A percentile compares a stretch with the other conserved stretches of the same genome.
These are phyloP conservation scores for Tuber borchii DNA, from an alignment of 495 filamentous ascomycete species.

Conservation along the genomic window DNA sequence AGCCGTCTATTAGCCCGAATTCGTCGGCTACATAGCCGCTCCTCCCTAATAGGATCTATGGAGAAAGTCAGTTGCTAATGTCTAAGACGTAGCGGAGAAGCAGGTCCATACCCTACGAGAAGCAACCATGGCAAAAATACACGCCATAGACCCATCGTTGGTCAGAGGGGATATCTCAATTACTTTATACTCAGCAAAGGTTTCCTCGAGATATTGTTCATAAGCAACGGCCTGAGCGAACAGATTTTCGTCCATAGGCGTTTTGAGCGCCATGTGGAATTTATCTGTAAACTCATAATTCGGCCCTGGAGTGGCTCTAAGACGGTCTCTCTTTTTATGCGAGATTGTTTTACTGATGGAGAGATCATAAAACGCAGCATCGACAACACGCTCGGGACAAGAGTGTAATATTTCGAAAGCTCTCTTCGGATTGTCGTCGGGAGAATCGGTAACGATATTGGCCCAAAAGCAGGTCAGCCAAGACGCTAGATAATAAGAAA, in stretches of 20 bases:
- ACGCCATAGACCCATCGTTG: constrained; percentile 43
- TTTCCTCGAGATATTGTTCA: constrained; percentile 31
- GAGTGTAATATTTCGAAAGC: constrained; percentile 38
- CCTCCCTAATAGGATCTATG: constrained; percentile 32
- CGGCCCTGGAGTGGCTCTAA: constrained; percentile 39
- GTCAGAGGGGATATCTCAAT: constrained; percentile 37
- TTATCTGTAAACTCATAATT: constrained; percentile 43
- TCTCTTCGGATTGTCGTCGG: constrained; percentile 35
- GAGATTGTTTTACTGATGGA: constrained; percentile 37
- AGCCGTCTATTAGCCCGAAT: constrained; percentile 39
- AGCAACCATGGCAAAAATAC: constrained; percentile 42
- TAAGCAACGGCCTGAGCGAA: constrained; percentile 40
- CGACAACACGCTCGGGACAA: constrained; percentile 39
- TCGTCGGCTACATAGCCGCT: constrained; percentile 31
- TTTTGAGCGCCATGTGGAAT: constrained; percentile 39
- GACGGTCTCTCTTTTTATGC: constrained; percentile 39
- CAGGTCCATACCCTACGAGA: constrained; percentile 27
- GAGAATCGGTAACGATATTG: constrained; percentile 40
- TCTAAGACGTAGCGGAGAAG: neutral
- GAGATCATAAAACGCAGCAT: constrained; percentile 39
- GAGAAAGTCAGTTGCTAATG: constrained; percentile 7
- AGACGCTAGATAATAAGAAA: neutral
- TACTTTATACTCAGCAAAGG: constrained; percentile 27
- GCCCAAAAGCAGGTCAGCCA: constrained; percentile 25
- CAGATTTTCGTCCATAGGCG: constrained; percentile 38